phyloP scores from a whole-genome alignment of 768 basidiomycete genomes.

The Tulasnella sp. region DNA sequence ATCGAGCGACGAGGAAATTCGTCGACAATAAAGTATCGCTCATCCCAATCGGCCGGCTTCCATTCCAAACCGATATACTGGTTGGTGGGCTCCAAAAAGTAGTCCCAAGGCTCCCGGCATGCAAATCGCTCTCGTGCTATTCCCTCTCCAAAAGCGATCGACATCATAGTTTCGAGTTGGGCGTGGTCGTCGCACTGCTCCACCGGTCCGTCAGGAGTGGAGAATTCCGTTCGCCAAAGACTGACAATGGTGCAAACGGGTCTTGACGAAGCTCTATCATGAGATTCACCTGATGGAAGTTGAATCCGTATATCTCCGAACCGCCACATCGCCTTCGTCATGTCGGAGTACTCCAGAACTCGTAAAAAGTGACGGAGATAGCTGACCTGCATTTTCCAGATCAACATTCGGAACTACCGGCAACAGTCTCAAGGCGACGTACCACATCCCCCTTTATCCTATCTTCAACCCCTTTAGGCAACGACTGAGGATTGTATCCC shows the following conservation, averaged over 20 bases:
- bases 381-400: background rate
- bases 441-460: background rate
- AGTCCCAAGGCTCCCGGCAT: background rate
- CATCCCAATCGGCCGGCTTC: background rate
- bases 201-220: background rate
- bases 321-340: background rate
- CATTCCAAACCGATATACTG: background rate
- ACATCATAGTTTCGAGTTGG: background rate
- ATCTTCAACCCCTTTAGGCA: background rate
- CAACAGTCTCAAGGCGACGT: too few species aligned
- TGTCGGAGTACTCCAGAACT: background rate
- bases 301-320: background rate
- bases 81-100: background rate
- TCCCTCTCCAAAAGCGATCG: background rate
- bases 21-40: too few species aligned
- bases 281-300: background rate
- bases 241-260: background rate
- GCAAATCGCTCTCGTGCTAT: background rate
- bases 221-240: background rate
- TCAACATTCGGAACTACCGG: background rate
- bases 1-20: too few species aligned
- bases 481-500: background rate
- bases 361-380: background rate
- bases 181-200: background rate
- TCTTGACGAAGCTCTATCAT: background rate